phyloP scores from a whole-genome alignment of 768 basidiomycete genomes.

The Brasilioporus rufonigricans region DNA sequence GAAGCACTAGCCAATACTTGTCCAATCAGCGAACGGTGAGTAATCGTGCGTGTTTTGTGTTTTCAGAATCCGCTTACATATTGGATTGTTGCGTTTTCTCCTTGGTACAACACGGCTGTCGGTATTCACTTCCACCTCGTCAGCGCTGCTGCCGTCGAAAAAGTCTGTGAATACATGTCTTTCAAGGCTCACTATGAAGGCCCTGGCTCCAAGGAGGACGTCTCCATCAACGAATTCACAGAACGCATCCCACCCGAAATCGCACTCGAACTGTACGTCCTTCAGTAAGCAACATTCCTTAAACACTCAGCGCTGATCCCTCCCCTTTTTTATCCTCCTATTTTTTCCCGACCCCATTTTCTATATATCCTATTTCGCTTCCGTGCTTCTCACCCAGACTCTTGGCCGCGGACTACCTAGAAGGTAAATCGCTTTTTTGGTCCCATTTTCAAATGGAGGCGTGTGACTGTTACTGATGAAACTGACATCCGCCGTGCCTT shows the following conservation, averaged over 20 bases:
- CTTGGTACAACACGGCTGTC: neutral
- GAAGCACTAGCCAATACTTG: conserved; percentile 74
- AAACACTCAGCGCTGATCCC: conserved; percentile 12
- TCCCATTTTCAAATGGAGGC: conserved; percentile 16
- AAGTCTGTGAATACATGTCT: conserved; percentile 84
- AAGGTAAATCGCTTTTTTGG: conserved; percentile 39
- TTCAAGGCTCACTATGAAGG: conserved; percentile 80
- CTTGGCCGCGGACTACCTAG: conserved; percentile 64
- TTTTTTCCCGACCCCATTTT: conserved; percentile 6
- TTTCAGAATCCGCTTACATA: conserved; percentile 1
- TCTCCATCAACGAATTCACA: conserved; percentile 71
- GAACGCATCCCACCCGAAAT: conserved; percentile 87
- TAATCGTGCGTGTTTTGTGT: neutral
- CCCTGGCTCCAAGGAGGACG: conserved; percentile 69
- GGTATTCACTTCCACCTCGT: neutral
- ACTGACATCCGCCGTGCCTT: conserved; percentile 7
- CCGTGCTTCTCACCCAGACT: conserved; percentile 36
- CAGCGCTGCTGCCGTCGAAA: conserved; percentile 76
- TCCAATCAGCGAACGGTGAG: conserved; percentile 68
- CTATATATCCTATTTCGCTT: neutral
- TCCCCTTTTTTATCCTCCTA: neutral
- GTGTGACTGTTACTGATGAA: conserved; percentile 11
- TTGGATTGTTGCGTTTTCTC: neutral
- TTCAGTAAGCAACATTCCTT: neutral
- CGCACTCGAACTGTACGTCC: conserved; percentile 80